Conservation (phyloP, 805 yeast species). For the Metschnikowia gelsemii region DNA sequence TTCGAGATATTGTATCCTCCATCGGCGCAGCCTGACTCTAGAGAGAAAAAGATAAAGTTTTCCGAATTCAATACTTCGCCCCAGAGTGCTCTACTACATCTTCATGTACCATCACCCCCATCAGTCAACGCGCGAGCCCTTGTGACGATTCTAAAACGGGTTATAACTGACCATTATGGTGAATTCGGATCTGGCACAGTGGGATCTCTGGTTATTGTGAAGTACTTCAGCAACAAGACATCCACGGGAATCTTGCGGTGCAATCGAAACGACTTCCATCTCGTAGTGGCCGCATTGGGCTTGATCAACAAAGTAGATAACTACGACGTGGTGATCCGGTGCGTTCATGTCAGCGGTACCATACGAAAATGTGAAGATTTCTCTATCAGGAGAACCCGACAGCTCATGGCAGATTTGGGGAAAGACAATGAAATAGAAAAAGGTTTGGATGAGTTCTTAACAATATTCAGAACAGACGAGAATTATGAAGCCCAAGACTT, state of each 20-base stretch:
- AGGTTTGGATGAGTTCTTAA: conserved; percentile 15
- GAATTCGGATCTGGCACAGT: conserved; percentile 71
- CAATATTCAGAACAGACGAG: conserved; percentile 13
- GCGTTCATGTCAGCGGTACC: conserved; percentile 78
- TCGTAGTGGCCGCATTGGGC: conserved; percentile 66
- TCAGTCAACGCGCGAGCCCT: conserved; percentile 50
- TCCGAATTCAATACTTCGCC: conserved; percentile 29
- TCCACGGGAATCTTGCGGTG: conserved; percentile 84
- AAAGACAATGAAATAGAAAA: conserved; percentile 12
- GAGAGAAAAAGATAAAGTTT: conserved; percentile 20
- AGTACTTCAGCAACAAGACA: conserved; percentile 79
- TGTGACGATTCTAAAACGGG: conserved; percentile 51
- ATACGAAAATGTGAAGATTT: conserved; percentile 78
- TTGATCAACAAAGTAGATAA: conserved; percentile 53
- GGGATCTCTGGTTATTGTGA: conserved; percentile 58
- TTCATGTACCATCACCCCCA: conserved; percentile 53
- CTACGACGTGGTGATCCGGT: conserved; percentile 52
- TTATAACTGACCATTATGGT: conserved; percentile 68
- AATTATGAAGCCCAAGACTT: conserved; percentile 8
- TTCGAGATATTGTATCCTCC: conserved; percentile 77
- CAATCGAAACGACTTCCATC: conserved; percentile 58
- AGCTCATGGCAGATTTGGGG: conserved; percentile 28
- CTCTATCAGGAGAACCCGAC: conserved; percentile 51
- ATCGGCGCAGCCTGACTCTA: conserved; percentile 12
- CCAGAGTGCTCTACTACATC: conserved; percentile 40